These are phyloP conservation scores for Sporothrix pseudoabietina DNA, from an alignment of 2,329 filamentous ascomycete species.

Conservation along the genomic window DNA sequence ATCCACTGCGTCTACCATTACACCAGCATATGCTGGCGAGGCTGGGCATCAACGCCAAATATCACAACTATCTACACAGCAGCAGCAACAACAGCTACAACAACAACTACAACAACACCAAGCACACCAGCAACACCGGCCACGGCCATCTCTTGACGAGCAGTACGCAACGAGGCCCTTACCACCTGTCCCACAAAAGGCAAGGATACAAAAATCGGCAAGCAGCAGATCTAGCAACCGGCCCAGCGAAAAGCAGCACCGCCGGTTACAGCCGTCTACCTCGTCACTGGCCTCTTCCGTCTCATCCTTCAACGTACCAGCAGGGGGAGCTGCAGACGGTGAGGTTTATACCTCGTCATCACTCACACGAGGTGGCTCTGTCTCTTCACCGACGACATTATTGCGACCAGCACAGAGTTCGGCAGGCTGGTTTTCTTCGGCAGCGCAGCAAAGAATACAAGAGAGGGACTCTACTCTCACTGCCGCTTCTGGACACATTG, in stretches of 20 bases:
- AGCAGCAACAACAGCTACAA: not conserved
- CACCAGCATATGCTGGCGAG: not conserved
- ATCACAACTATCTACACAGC: not conserved
- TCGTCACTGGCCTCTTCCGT: slow-evolving; percentile 21
- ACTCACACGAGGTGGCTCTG: not conserved
- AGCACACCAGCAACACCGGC: slow-evolving; percentile 7
- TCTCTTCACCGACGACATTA: slow-evolving; percentile 6
- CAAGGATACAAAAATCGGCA: not conserved
- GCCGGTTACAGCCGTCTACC: slow-evolving; percentile 16
- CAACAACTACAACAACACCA: not conserved
- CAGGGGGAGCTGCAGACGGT: not conserved
- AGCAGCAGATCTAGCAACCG: not conserved
- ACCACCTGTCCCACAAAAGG: not conserved
- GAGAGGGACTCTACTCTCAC: not conserved
- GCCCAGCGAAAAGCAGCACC: not conserved
- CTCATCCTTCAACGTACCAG: slow-evolving; percentile 1
- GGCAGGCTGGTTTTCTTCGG: slow-evolving; percentile 10
- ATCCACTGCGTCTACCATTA: slow-evolving; percentile 21
- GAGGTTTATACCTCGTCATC: not conserved
- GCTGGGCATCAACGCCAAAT: slow-evolving; percentile 7
- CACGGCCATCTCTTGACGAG: slow-evolving; percentile 22
- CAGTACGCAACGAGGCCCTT: slow-evolving; percentile 13
- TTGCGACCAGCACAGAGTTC: slow-evolving; percentile 19
- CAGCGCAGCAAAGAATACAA: not conserved
- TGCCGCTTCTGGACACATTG: not conserved